Evolutionary conservation across 441 rosid species (phyloP).

Genomic region (Populus hybrid): DNA sequence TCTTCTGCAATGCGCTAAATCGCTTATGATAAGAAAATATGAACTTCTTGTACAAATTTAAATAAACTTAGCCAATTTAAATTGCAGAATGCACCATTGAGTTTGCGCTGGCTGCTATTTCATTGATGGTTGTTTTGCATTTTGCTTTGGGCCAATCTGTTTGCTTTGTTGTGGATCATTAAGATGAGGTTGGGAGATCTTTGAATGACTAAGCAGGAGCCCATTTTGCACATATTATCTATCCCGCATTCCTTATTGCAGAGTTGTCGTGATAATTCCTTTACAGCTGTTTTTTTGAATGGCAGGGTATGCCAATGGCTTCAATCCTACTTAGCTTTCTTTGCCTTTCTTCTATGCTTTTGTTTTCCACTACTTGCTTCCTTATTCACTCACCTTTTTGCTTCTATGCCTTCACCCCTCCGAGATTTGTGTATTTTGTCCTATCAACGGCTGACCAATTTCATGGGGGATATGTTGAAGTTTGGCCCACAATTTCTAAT

Average conservation of each 20-base stretch:
- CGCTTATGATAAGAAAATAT: neutral
- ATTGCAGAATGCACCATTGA: constrained; percentile 1
- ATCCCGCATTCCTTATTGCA: neutral
- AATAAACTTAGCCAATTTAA: constrained; percentile 6
- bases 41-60: constrained; percentile 12
- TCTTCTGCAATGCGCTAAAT: constrained; percentile 9
- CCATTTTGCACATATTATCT: neutral
- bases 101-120: neutral
- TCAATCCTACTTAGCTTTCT: neutral
- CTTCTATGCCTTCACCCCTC: neutral
- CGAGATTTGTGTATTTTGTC: neutral
- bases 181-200: neutral
- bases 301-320: neutral
- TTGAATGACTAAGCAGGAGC: neutral
- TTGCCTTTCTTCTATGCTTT: neutral
- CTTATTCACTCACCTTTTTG: neutral
- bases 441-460: neutral
- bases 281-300: neutral
- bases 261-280: neutral
- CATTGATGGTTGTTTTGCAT: neutral
- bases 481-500: neutral
- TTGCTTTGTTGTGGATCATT: neutral
- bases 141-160: neutral
- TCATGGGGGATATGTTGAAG: neutral
- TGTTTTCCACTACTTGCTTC: neutral